These are phyloP conservation scores for Manihot esculenta DNA, from an alignment of 441 rosid genomes.

Conservation along the genomic window DNA sequence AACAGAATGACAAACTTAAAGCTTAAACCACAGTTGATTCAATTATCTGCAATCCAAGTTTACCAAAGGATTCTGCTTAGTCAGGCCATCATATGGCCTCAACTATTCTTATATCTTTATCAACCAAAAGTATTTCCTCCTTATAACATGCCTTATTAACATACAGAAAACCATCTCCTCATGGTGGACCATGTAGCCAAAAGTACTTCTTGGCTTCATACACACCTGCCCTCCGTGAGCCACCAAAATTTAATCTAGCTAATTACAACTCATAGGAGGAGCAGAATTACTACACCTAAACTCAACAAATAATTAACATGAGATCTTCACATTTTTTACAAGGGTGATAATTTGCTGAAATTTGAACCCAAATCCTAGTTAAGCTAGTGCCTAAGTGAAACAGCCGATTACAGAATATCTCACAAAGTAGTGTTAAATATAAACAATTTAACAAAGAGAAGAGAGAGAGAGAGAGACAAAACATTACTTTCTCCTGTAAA, in stretches of 20 bases:
- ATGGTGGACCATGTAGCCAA: neutral
- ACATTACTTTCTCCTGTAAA: slow-evolving; percentile 61
- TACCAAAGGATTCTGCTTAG: neutral
- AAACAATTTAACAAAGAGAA: neutral
- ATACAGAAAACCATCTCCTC: slow-evolving; percentile 6
- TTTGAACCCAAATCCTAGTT: neutral
- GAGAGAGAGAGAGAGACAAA: neutral
- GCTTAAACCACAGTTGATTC: neutral
- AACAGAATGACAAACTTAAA: neutral
- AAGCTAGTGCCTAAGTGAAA: neutral
- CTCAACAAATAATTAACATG: neutral
- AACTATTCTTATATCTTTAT: neutral
- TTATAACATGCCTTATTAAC: neutral
- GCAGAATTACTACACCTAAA: neutral
- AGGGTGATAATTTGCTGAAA: neutral
- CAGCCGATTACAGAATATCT: neutral
- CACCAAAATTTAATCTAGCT: neutral
- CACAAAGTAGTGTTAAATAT: neutral
- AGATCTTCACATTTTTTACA: neutral
- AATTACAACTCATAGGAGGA: neutral
- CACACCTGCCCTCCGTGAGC: neutral
- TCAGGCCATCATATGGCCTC: neutral
- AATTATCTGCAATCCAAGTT: slow-evolving; percentile 2
- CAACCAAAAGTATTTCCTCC: slow-evolving; percentile 6
- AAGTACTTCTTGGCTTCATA: neutral